Evolutionary conservation across 192 early-diverging fungal genomes (phyloP).

Genomic region (Backusella mclennaniae): DNA sequence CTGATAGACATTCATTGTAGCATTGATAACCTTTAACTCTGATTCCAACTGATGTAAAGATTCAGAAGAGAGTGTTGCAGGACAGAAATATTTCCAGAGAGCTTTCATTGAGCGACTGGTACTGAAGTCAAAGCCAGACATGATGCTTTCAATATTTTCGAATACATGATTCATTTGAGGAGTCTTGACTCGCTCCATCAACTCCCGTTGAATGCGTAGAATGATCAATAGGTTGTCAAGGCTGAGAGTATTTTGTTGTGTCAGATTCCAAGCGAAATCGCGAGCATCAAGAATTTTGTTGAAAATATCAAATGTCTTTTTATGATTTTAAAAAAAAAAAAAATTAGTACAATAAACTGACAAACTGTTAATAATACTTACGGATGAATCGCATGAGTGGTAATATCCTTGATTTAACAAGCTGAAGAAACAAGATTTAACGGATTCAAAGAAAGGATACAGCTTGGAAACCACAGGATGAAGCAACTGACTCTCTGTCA

Average conservation of each 20-base stretch:
- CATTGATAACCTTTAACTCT: constrained; percentile 32
- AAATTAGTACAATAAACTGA: neutral
- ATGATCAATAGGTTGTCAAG: constrained; percentile 56
- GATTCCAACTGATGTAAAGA: constrained; percentile 43
- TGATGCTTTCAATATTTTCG: constrained; percentile 11
- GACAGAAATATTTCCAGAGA: constrained; percentile 54
- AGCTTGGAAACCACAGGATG: constrained; percentile 43
- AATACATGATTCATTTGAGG: neutral
- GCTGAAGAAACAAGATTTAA: constrained; percentile 24
- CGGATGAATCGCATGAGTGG: neutral
- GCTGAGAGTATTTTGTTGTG: constrained; percentile 39
- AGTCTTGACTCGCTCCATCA: neutral
- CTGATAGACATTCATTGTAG: constrained; percentile 15
- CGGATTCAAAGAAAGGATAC: constrained; percentile 44
- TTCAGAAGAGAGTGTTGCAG: constrained; percentile 44
- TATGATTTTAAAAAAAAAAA: neutral
- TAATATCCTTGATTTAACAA: constrained; percentile 32
- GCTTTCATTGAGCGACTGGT: constrained; percentile 51
- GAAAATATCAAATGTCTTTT: constrained; percentile 27
- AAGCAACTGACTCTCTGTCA: constrained; percentile 42
- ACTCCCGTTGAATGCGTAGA: constrained; percentile 40
- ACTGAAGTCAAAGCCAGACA: constrained; percentile 31
- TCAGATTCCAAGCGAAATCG: constrained; percentile 49
- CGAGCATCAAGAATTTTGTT: constrained; percentile 52
- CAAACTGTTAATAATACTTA: neutral